Evolutionary conservation across 495 filamentous ascomycete genomes (phyloP), one percentile per base, ranked within the genome.

Genomic region (Penicillium desertorum): DNA sequence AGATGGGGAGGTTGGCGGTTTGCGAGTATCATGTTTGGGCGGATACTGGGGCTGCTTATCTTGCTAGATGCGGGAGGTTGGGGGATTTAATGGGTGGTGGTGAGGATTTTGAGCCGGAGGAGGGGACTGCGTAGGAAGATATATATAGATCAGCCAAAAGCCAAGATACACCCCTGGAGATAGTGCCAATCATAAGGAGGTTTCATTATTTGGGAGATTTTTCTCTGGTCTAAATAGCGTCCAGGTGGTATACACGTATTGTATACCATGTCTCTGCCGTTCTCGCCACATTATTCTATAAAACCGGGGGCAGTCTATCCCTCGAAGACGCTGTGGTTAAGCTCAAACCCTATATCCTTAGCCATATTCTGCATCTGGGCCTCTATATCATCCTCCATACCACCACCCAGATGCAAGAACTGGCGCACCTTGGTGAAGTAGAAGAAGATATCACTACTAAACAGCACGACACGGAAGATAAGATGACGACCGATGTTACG

Each of bases 371-470:
- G 85, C 90, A 98, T 91, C 64, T 88, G 80, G 58, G 79, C 81
- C 77, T 98, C 94, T 29, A 98, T 82, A 51, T 92, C 89, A 67
- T 97, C 93, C 65, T 98, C 94, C 89, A 97, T 95, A 0, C 93
- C 93, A 16, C 82, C 79, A 2, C 92, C 91, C 2, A 83, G 71
- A 2, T 86, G 85, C 32, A 97, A 66, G 60, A 81, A 80, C 72
- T 96, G 92, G 54, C 81, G 79, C 17, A 94, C 50, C 74, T 87
- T 88, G 49, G 84, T 86, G 57, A 87, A 90, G 60, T 85, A 95
- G 67, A 96, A 98, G 23, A 86, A 86, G 0, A 96, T 49, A 71
- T 98, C 94, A 37, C 84, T 91, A 14, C 83, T 74, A 32, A 93
- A 78, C 59, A 98, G 58, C 42, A 96, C 91, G 0, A 83, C 64